Evolutionary conservation across 176 grass and related monocot species (phyloP), one percentile per base, ranked within the genome.

Genomic region (Oryza meridionalis): DNA sequence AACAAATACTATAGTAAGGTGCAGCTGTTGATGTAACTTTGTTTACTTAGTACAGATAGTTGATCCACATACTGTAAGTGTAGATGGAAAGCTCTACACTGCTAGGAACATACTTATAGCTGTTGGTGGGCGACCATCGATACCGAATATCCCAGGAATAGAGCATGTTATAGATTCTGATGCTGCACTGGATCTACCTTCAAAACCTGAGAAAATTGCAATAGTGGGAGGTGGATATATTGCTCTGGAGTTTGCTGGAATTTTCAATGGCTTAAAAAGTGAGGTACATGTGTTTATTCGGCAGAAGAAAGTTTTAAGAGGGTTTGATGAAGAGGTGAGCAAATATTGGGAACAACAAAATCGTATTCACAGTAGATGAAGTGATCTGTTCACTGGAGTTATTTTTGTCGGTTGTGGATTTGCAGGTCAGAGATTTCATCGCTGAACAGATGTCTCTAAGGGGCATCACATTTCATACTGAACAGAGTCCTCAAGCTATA

Each of bases 271-370:
- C 61, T 92, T 94, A 75, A 92, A 76, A 79, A 92, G 93, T 88
- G 90, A 92, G 3, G 90, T 94, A 46, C 93, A 94, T 90, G 87
- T 94, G 75, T 94, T 94, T 84, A 92, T 94, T 70, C 84, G 93
- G 69, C 93, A 94, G 78, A 92, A 88, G 38, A 86, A 94, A 79
- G 87, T 94, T 26, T 85, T 94, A 33, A 86, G 93, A 81, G 93
- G 90, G 25, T 94, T 94, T 88, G 93, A 94, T 92, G 93, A 94
- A 75, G 93, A 94, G 87, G 93, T 92, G 70, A 78, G 89, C 2
- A 79, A 79, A 44, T 64, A 32, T 73, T 44, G 33, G 55, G 27
- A 67, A 51, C 14, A 49, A 17, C 13, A 0, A 15, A 69, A 3
- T 29, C 51, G 24, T 3, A 64, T 51, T 70, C 15, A 42, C 49